Conservation (phyloP, 2,329 filamentous ascomycete species). For the Rhytidhysteron rufulum region DNA sequence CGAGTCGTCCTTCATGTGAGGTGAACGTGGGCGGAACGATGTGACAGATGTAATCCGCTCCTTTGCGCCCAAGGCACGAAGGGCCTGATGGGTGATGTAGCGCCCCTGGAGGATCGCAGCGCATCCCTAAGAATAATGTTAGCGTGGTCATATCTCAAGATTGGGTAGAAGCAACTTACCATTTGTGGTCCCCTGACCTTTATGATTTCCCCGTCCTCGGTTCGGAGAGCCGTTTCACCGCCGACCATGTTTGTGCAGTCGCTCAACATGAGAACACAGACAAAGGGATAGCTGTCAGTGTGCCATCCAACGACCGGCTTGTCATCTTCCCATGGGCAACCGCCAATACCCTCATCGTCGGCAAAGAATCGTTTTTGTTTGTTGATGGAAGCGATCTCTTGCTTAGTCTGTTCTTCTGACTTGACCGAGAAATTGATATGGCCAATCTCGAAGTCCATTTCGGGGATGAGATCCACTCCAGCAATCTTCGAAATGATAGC, state of each 20-base stretch:
- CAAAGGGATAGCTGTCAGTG: constrained; percentile 63
- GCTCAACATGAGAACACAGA: constrained; percentile 66
- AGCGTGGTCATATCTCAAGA: constrained; percentile 2
- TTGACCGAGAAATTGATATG: constrained; percentile 56
- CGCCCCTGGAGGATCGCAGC: constrained; percentile 64
- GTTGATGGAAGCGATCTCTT: constrained; percentile 39
- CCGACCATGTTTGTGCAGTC: constrained; percentile 62
- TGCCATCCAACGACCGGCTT: constrained; percentile 61
- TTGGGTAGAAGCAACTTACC: constrained; percentile 38
- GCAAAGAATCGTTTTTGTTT: constrained; percentile 35
- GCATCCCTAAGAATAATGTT: constrained; percentile 46
- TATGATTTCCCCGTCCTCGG: constrained; percentile 50
- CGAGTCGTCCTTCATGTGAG: constrained; percentile 56
- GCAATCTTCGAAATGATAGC: constrained; percentile 54
- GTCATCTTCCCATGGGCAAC: constrained; percentile 44
- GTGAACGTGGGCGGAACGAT: constrained; percentile 58
- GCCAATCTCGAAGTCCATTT: constrained; percentile 56
- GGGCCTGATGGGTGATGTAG: constrained; percentile 63
- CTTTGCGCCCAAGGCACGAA: constrained; percentile 54
- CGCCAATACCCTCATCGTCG: constrained; percentile 41
- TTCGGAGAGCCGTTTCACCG: constrained; percentile 61
- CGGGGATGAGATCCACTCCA: constrained; percentile 55
- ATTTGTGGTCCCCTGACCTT: constrained; percentile 59
- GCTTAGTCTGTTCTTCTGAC: constrained; percentile 44
- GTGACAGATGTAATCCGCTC: constrained; percentile 66